Base-by-base conservation (phyloP, 768 basidiomycete genomes). In the Suillus placidus region DNA sequence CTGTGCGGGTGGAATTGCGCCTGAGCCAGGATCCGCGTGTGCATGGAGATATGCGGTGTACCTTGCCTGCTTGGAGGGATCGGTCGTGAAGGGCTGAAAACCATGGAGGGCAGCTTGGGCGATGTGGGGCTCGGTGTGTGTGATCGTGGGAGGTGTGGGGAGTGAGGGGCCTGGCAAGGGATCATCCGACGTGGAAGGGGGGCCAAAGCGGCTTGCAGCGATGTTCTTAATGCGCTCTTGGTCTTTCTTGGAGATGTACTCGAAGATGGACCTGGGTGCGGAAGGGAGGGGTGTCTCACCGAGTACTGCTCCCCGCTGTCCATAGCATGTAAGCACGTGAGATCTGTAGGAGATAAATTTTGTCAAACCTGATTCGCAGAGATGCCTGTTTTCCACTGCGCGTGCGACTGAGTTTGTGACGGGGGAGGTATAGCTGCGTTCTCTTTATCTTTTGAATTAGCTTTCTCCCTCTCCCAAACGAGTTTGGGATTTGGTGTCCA, bases 181-280 rank as follows among this genome's bases (percentile, higher is more conserved):
- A 30, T 73, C 64, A 16, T 82, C 73, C 6, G 74, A 45, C 16
- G 71, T 68, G 10, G 77, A 70, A n/a, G 73, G 71, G n/a, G 71
- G 70, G 0, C 65, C 61, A 6, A 70, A 63, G 8, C 74, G 71
- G 9, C 67, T 69, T 8, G 83, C 71, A 14, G 84, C 75, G 34
- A 92, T 84, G 35, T 83, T 83, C 71, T 89, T 83, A 18, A 99
- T 83, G 7, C 96, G 89, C 66, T 97, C 95, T 64, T 88, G 86
- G 71, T 97, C 94, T 71, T 95, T 96, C 68, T 91, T 87, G 0
- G 97, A 97, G 74, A 99, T 87, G 74, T 89, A 99, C 54, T 99
- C 96, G 74, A 97, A 98, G 18, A 99, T 87, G 0, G 97, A 98
- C 13, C 88, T 87, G 2, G 92, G 86, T 16, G 84, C 85, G 4